Evolutionary conservation across 176 grass and related monocot genomes (phyloP).

Genomic region (Carex parvula): DNA sequence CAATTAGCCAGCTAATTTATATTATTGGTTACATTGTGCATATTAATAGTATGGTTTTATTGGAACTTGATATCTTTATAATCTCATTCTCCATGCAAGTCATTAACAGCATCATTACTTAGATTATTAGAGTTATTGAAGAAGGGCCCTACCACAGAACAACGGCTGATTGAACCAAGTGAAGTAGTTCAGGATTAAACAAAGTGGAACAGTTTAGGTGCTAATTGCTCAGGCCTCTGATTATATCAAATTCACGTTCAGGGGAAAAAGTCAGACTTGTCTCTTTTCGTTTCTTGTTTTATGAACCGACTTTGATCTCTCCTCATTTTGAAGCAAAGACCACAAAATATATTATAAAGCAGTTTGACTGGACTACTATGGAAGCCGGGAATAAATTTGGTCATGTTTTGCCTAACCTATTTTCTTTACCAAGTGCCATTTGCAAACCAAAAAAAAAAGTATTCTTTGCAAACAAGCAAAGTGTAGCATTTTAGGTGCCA

Average conservation of each 20-base stretch:
- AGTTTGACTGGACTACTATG: not conserved
- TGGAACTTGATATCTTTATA: not conserved
- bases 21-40: not conserved
- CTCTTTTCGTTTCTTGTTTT: not conserved
- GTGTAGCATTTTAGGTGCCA: not conserved
- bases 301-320: not conserved
- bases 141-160: slow-evolving; percentile 1
- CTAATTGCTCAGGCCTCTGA: not conserved
- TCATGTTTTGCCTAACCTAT: not conserved
- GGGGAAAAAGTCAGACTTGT: not conserved
- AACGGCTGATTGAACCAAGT: not conserved
- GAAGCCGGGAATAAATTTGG: not conserved
- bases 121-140: not conserved
- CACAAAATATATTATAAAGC: not conserved
- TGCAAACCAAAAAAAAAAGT: not conserved
- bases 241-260: not conserved
- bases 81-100: not conserved
- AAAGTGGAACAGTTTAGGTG: not conserved
- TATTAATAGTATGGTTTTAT: not conserved
- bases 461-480: not conserved
- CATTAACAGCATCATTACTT: not conserved
- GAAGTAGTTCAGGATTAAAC: not conserved
- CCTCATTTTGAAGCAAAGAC: not conserved
- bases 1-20: not conserved
- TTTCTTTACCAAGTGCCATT: not conserved